These are phyloP conservation scores for Globisporangium uncinulatum DNA, from an alignment of 352 stramenopile species.

Conservation along the genomic window DNA sequence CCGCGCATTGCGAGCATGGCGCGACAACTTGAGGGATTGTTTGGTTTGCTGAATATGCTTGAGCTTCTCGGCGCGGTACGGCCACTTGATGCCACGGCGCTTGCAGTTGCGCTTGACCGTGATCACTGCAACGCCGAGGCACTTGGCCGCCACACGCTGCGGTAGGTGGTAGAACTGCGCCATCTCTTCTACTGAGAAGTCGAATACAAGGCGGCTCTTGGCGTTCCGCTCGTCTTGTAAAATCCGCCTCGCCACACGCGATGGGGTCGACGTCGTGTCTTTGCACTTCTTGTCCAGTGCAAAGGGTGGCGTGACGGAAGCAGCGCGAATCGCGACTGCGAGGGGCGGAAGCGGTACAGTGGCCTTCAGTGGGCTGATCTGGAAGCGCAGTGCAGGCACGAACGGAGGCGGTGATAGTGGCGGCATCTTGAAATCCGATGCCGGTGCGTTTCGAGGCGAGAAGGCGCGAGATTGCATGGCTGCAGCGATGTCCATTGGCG, in stretches of 20 bases:
- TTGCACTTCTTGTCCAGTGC: background rate
- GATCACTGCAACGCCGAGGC: constrained; percentile 50
- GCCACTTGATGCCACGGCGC: constrained; percentile 50
- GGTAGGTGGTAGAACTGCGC: constrained; percentile 51
- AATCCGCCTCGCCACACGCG: constrained; percentile 7
- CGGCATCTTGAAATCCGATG: background rate
- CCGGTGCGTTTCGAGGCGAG: background rate
- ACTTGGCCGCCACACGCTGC: constrained; percentile 42
- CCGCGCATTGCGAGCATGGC: constrained; percentile 4
- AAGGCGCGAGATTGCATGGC: constrained; percentile 3
- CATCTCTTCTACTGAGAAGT: constrained; percentile 50
- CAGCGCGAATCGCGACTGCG: constrained; percentile 5
- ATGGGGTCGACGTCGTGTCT: background rate
- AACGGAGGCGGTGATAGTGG: background rate
- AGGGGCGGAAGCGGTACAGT: constrained; percentile 1
- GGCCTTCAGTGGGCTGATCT: background rate
- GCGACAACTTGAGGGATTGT: background rate
- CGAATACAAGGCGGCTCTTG: constrained; percentile 48
- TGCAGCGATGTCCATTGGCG: constrained; percentile 9
- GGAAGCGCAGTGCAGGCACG: background rate
- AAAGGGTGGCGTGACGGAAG: background rate
- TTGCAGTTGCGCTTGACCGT: constrained; percentile 61
- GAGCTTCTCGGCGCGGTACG: constrained; percentile 48
- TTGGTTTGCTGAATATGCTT: constrained; percentile 30
- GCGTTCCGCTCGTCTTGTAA: constrained; percentile 23